Conservation (phyloP, 345 rosid genomes). For the Pseudoturritis turrita region DNA sequence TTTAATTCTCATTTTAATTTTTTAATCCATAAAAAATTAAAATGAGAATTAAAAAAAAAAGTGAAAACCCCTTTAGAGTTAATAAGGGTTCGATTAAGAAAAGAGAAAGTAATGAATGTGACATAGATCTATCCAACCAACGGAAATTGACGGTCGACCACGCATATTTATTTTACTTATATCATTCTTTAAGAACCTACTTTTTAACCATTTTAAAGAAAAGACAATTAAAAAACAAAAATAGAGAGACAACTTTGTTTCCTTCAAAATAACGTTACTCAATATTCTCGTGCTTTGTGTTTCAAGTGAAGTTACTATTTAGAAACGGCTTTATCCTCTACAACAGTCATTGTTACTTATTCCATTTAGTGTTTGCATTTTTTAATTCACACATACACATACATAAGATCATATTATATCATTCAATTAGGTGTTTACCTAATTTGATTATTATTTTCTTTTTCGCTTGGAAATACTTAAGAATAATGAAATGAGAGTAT, state of each 20-base stretch:
- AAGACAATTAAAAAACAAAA: background rate
- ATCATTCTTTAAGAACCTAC: conserved; percentile 5
- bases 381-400: too few species aligned
- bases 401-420: too few species aligned
- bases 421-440: background rate
- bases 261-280: conserved; percentile 33
- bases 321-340: conserved; percentile 1
- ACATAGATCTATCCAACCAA: conserved; percentile 19
- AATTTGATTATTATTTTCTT: background rate
- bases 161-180: background rate
- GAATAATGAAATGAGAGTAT: too few species aligned
- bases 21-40: too few species aligned
- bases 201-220: background rate
- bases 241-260: background rate
- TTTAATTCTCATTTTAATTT: too few species aligned
- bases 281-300: conserved; percentile 33
- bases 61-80: background rate
- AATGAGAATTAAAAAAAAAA: background rate
- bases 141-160: conserved; percentile 12
- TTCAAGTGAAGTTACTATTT: conserved; percentile 7
- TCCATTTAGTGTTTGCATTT: too few species aligned
- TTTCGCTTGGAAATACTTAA: too few species aligned
- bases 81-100: background rate
- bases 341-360: background rate
- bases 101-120: background rate